These are phyloP conservation scores for Choiromyces venosus DNA, from an alignment of 495 filamentous ascomycete species.

Conservation along the genomic window DNA sequence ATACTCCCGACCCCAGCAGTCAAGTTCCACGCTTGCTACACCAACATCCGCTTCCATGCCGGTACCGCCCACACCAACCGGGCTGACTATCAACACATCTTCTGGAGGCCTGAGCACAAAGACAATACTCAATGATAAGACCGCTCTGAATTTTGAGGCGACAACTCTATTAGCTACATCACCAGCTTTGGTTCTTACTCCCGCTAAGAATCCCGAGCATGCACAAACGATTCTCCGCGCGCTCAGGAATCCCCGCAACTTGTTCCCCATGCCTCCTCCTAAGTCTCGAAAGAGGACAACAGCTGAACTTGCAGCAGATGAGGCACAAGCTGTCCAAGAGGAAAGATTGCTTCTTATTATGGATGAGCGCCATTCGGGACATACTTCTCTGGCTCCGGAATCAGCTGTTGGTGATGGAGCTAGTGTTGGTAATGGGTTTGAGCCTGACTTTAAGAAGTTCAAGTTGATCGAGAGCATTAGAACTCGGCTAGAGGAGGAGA, in stretches of 20 bases:
- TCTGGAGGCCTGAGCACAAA: slow-evolving; percentile 55
- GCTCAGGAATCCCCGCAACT: slow-evolving; percentile 69
- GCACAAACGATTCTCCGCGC: slow-evolving; percentile 62
- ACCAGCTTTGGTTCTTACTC: slow-evolving; percentile 67
- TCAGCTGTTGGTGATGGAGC: slow-evolving; percentile 69
- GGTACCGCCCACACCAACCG: slow-evolving; percentile 57
- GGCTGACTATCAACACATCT: slow-evolving; percentile 48
- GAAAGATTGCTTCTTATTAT: slow-evolving; percentile 88
- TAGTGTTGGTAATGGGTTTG: slow-evolving; percentile 62
- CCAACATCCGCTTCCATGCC: slow-evolving; percentile 61
- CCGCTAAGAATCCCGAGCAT: slow-evolving; percentile 61
- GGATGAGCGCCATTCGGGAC: slow-evolving; percentile 69
- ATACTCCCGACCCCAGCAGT: slow-evolving; percentile 48
- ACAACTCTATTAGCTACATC: slow-evolving; percentile 65
- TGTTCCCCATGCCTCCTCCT: slow-evolving; percentile 66
- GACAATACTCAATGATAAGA: slow-evolving; percentile 61
- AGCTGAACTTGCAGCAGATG: slow-evolving; percentile 88
- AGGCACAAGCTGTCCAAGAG: slow-evolving; percentile 79
- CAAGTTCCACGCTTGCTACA: slow-evolving; percentile 50
- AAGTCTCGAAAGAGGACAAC: slow-evolving; percentile 90
- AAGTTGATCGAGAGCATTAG: slow-evolving; percentile 84
- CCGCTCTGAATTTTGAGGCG: slow-evolving; percentile 67
- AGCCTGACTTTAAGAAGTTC: slow-evolving; percentile 83
- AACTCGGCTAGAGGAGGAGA: slow-evolving; percentile 66
- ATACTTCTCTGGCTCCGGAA: slow-evolving; percentile 54